Percentiles rank a stretch among this genome's conserved stretches.
Conservation (phyloP, 2,329 filamentous ascomycete species). For the Pseudocercospora macadamiae region DNA sequence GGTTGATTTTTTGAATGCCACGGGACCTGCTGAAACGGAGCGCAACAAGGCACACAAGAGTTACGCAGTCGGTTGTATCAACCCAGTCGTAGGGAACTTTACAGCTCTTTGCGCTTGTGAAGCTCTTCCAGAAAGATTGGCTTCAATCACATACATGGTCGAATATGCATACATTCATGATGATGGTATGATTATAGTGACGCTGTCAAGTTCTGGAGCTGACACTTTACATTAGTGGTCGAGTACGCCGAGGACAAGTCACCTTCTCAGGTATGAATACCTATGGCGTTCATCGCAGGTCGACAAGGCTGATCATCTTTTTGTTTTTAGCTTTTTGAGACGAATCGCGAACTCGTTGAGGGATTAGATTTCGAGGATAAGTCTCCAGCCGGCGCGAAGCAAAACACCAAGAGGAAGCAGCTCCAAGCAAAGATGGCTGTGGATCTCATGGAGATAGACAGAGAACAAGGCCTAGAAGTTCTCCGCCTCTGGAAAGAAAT, state of each 20-base stretch:
- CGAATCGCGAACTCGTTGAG: constrained; percentile 5
- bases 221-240: not conserved
- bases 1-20: constrained; percentile 4
- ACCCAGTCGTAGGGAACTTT: constrained; percentile 9
- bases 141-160: constrained; percentile 11
- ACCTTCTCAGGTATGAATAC: not conserved
- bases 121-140: constrained; percentile 6
- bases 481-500: constrained; percentile 8
- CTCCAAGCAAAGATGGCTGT: constrained; percentile 10
- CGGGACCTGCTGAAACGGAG: not conserved
- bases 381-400: not conserved
- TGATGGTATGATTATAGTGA: not conserved
- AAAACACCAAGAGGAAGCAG: constrained; percentile 5
- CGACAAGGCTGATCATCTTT: not conserved
- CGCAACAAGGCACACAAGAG: constrained; percentile 12
- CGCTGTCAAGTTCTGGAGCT: not conserved
- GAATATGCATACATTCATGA: constrained; percentile 13
- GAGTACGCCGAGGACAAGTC: constrained; percentile 13
- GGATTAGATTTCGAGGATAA: constrained; percentile 4
- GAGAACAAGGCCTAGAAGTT: not conserved
- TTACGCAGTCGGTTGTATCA: constrained; percentile 12
- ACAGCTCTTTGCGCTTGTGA: constrained; percentile 10
- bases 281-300: not conserved
- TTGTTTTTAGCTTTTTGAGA: not conserved
- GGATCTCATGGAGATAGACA: not conserved